Evolutionary conservation across 1,139 yeast genomes (phyloP), one percentile per base, ranked within the genome.

Genomic region (Torulaspora globosa): DNA sequence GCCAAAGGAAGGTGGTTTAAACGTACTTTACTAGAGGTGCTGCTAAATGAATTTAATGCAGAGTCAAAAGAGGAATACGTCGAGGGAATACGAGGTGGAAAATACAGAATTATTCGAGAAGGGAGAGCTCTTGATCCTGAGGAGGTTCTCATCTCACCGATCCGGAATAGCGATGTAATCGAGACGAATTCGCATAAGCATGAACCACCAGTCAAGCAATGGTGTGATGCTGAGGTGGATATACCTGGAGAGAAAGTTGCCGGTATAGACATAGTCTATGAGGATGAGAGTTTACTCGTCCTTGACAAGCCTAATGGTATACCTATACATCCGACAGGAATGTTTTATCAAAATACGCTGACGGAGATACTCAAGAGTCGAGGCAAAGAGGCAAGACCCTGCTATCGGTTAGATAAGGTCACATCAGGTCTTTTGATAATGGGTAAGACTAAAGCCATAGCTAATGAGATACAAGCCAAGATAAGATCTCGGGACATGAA

Each of bases 1-100:
- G 90, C 95, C 58, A 92, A 94, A 65, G 76, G 83, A 53, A 73
- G 98, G 50, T 92, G 98, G 98, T 72, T 89, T 51, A 84, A 82
- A 54, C 72, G 84, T 23, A 75, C 80, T 16, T 65, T 92, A 36
- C 54, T 86, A 12, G 96, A 90, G 44, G 78, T 90, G 1, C 83
- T 90, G 57, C 70, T 77, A 1, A 73, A 75, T 34, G 97, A 89
- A 63, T 89, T 90, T 59, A 70, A 95, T 41, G 43, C 56, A 3
- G 49, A 49, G 35, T 41, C 57, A 1, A 35, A 44, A 33, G 57
- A 58, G 11, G 52, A 58, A 30, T 58, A 60, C 35, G 16, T 38
- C 2, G 21, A 48, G 10, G 54, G 51, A n/a, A 60, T 63, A 4
- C 21, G 37, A 7, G 40, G 48, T 5, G 60, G 60, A 2, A 41